Evolutionary conservation across 805 yeast species (phyloP), one percentile per base, ranked within the genome.

Genomic region (Grigorovia transvaalensis): DNA sequence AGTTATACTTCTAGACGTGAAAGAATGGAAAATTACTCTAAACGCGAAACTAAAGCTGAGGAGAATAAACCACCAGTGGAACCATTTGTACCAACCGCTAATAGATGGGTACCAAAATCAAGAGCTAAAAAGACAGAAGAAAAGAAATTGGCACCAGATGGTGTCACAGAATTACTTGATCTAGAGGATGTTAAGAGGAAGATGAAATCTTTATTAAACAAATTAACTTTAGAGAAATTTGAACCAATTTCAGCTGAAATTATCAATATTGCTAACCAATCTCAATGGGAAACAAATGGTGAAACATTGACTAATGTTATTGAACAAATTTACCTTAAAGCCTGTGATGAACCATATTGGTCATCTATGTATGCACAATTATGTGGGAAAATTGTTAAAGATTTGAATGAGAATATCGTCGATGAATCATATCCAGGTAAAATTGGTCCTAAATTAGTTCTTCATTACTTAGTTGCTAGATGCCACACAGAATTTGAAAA

Each of bases 321-420:
- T 53, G 87, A 85, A 59, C 77, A 86, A 54, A 85, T 95, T 1
- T 91, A 91, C 71, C 91, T 89, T 55, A 93, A 93, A 73, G 98
- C 99, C 17, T 83, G 90, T 68, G 99, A 93, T 70, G 99, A 93
- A 74, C 95, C 97, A 47, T 93, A 89, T 70, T 93, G 98, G 98
- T 88, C 96, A 35, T 79, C 84, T 45, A 88, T 93, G 87, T 93
- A 93, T 69, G 98, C 98, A 8, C 84, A 83, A 62, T 84, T 91
- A 74, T 88, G 96, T 71, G 84, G 84, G 54, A 83, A 82, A 68
- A 79, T 90, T 74, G 81, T 84, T 63, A 79, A 81, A 55, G 76
- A 74, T 35, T 76, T 88, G 50, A 76, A 81, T 46, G 77, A 78
- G 20, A 93, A 82, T 45, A 80, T 89, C 54, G 72, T 70, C 51